Percentiles rank a stretch among this genome's conserved stretches.
phyloP scores from a whole-genome alignment of 164 flowering plant genomes.

The Houttuynia cordata region DNA sequence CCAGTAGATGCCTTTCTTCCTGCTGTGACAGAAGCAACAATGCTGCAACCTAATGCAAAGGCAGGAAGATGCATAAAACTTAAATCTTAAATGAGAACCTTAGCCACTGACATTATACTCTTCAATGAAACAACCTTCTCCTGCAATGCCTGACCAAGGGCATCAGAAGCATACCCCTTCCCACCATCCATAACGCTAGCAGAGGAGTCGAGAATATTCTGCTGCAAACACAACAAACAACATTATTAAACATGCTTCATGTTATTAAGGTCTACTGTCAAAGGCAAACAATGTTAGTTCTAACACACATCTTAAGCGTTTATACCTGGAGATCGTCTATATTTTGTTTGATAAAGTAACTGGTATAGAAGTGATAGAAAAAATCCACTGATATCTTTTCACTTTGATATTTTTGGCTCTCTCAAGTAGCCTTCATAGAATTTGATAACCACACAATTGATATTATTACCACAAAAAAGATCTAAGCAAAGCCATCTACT shows the following conservation, averaged over 20 bases:
- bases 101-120: background rate
- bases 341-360: no score
- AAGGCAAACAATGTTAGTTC: no score
- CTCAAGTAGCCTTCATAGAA: no score
- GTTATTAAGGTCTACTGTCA: no score
- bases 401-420: no score
- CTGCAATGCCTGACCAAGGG: constrained; percentile 67
- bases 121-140: constrained; percentile 53
- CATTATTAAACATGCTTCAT: background rate
- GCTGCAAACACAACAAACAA: constrained; percentile 22
- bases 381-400: no score
- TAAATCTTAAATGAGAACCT: background rate
- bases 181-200: constrained; percentile 10
- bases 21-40: constrained; percentile 80
- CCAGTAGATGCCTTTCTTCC: constrained; percentile 85
- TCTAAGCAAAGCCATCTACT: no score
- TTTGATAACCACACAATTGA: no score
- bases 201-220: constrained; percentile 5
- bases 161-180: constrained; percentile 38
- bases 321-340: no score
- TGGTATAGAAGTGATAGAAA: no score
- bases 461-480: no score
- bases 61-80: background rate
- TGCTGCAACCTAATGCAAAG: constrained; percentile 48
- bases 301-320: no score